phyloP scores from a whole-genome alignment of 1,284 basidiomycete species.

The Apiotrichum veenhuisii region DNA sequence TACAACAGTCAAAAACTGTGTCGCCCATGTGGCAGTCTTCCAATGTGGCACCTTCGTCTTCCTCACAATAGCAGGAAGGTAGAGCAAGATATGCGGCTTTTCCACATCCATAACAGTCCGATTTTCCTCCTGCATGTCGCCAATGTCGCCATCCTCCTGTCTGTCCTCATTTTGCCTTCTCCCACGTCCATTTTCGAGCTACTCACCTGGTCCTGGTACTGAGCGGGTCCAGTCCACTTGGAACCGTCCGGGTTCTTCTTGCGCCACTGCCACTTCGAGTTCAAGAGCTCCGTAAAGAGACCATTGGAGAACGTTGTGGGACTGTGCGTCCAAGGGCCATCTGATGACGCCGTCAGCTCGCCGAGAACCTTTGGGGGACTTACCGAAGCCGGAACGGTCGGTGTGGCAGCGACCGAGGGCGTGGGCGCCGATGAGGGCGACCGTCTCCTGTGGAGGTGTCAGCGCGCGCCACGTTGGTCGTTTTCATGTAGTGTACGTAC shows the following conservation, averaged over 20 bases:
- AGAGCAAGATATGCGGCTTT: too few species aligned
- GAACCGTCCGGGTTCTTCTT: constrained; percentile 11
- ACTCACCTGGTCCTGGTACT: constrained; percentile 70
- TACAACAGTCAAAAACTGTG: too few species aligned
- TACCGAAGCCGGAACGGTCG: constrained; percentile 70
- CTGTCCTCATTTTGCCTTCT: too few species aligned
- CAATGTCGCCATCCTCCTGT: too few species aligned
- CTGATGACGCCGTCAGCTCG: constrained; percentile 62
- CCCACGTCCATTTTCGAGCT: too few species aligned
- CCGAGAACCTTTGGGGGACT: too few species aligned
- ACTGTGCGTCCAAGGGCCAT: constrained; percentile 61
- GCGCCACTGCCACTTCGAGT: constrained; percentile 64
- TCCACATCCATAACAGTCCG: too few species aligned
- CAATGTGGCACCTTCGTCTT: too few species aligned
- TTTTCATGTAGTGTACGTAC: neutral
- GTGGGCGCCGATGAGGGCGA: constrained; percentile 90
- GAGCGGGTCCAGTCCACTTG: constrained; percentile 52
- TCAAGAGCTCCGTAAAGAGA: constrained; percentile 69
- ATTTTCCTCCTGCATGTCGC: too few species aligned
- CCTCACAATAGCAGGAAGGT: too few species aligned
- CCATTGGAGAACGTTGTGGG: constrained; percentile 70
- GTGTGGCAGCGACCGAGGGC: constrained; percentile 90
- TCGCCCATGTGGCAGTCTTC: too few species aligned
- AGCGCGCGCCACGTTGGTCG: too few species aligned
- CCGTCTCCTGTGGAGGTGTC: constrained; percentile 60